These are phyloP conservation scores for Cryphonectria naterciae DNA, from an alignment of 2,329 filamentous ascomycete species.

Conservation along the genomic window DNA sequence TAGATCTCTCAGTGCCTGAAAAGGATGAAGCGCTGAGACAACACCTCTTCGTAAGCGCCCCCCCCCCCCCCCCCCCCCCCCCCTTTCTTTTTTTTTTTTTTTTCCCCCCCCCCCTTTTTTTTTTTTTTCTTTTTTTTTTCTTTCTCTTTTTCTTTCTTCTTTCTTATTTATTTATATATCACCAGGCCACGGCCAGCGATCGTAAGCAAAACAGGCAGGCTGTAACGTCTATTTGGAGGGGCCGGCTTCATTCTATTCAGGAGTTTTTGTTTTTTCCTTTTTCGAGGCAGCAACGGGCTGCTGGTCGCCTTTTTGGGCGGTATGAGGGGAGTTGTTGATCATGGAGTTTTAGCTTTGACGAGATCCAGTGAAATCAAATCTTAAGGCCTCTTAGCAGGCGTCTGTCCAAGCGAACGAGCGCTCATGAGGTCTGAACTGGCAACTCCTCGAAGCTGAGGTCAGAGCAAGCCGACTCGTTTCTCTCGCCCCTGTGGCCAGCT, in stretches of 20 bases:
- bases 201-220: background rate
- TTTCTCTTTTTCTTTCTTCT: no score
- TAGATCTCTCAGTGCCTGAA: slow-evolving; percentile 62
- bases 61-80: no score
- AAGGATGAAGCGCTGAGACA: slow-evolving; percentile 73
- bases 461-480: background rate
- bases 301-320: background rate
- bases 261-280: background rate
- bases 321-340: background rate
- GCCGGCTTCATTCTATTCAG: background rate
- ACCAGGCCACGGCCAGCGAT: background rate
- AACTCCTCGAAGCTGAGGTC: background rate
- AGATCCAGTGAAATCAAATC: background rate
- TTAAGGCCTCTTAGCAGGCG: background rate
- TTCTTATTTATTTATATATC: no score
- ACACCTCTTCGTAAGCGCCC: slow-evolving; percentile 65
- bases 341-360: background rate
- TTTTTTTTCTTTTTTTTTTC: background rate
- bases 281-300: background rate
- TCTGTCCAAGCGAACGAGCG: background rate
- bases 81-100: no score
- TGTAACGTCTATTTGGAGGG: background rate
- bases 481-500: background rate
- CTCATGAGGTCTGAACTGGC: background rate
- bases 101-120: background rate